Base-by-base conservation (phyloP, 495 filamentous ascomycete species). In the Astrocystis sublimbata region DNA sequence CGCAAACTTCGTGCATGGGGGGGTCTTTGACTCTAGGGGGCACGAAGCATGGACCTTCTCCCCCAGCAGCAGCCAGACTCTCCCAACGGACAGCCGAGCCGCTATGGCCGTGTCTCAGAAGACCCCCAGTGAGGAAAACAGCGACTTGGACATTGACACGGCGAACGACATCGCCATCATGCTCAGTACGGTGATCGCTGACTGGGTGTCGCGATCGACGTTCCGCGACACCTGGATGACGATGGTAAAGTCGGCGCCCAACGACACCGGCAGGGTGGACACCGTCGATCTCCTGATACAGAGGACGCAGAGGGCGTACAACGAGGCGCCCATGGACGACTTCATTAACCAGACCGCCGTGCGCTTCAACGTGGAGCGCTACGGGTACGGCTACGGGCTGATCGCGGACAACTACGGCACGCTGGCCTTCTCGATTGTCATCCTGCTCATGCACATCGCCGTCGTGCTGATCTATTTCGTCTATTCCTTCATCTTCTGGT, bases 341-440 rank as follows among this genome's bases (percentile, higher is more conserved):
- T 45, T 61, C 21, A 31, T 38, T 1, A 3, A 15, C 24, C 49
- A 45, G 28, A 61, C 59, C 0, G 3, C 35, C 10, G n/a, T 53
- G 13, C 19, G 23, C 6, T 53, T 43, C 59, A 21, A 21, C 5
- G 49, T 61, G 6, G 15, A 54, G 47, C 31, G 59, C 2, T 36
- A 61, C 35, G 59, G 59, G 13, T 53, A 9, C 6, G 59, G 59
- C 15, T 61, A 53, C 33, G 59, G 59, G 12, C 12, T 61, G 1
- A 40, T 28, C 3, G n/a, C 46, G 4, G 13, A 60, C 1, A 36
- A 35, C 0, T 33, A 38, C 13, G 17, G 54, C 4, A 54, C 59
- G 8, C 53, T 45, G 1, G 43, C 30, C 47, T 61, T 61, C 59
- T 51, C 47, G 7, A 31, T 61, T 24, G 19, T 47, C 40, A 61